phyloP scores from a whole-genome alignment of 371 early-diverging fungal species.

The Circinella umbellata region DNA sequence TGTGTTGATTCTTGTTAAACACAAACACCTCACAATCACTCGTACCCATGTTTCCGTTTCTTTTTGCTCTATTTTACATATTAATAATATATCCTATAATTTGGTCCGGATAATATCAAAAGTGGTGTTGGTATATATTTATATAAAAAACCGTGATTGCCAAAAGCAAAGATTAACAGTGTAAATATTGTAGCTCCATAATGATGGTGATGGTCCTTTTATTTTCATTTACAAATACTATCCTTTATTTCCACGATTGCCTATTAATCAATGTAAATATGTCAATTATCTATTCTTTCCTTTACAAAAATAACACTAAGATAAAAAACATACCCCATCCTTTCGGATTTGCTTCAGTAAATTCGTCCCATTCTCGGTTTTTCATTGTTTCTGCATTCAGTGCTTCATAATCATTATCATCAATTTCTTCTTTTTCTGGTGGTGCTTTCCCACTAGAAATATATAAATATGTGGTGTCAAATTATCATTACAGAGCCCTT shows the following conservation, averaged over 20 bases:
- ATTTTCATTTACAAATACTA: constrained; percentile 9
- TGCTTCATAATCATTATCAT: constrained; percentile 85
- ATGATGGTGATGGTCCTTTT: too few species aligned
- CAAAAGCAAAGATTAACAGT: too few species aligned
- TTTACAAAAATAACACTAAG: background rate
- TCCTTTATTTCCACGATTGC: constrained; percentile 52
- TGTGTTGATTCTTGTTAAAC: too few species aligned
- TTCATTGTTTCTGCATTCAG: constrained; percentile 84
- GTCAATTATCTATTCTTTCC: background rate
- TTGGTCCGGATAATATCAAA: too few species aligned
- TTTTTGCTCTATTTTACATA: too few species aligned
- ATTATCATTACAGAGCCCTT: background rate
- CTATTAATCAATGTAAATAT: constrained; percentile 11
- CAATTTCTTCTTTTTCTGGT: constrained; percentile 63
- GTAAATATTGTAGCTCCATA: too few species aligned
- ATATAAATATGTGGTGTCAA: background rate
- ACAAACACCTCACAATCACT: too few species aligned
- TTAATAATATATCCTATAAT: too few species aligned
- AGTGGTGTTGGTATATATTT: too few species aligned
- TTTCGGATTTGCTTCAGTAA: constrained; percentile 88
- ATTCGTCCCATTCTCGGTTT: constrained; percentile 90
- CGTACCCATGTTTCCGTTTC: too few species aligned
- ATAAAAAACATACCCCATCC: constrained; percentile 85
- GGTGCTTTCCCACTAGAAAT: constrained; percentile 54
- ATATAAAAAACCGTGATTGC: too few species aligned